Evolutionary conservation across 148 eudicot species (phyloP), one percentile per base, ranked within the genome.

Genomic region (Amaranthus hypochondriacus): DNA sequence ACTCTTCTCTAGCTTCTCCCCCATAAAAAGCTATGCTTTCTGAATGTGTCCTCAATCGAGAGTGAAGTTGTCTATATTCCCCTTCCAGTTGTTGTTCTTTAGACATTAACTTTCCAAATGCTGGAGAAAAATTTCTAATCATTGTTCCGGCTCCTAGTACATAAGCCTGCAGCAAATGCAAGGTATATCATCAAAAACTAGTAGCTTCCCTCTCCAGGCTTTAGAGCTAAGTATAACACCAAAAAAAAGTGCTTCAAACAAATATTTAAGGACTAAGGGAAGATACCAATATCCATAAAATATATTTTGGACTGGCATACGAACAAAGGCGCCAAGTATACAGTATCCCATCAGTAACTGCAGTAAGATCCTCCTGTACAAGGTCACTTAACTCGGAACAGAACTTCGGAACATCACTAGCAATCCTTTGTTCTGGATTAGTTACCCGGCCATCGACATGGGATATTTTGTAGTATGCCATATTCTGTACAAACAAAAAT

Each of bases 311-410:
- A 82, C 98, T 95, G 39, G 98, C 97, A 81, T 95, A 95, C 52
- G 98, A 92, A 89, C 98, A 92, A 55, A 95, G 88, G 71, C 98
- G 97, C 98, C 97, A 95, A 42, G 98, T 82, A 81, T 95, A 95
- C 59, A 92, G 89, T 75, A 95, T 42, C 53, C 93, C 96, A 84
- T 95, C 98, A 60, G 96, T 81, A 78, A 95, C 96, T 62, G 97
- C 98, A 69, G 78, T 86, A n/a, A 95, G 92, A 84, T 95, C 97
- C 79, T 95, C 98, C 75, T 90, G 97, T 68, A 95, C 89, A 83
- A 95, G 93, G 72, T 92, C 97, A 83, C 98, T 95, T 84, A 95
- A 83, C 73, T 95, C 98, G 15, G 92, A 85, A 79, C 96, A 95
- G 79, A 95, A 95, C 83, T 81, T 85, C 44, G 98, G 96, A 70